Evolutionary conservation across 768 basidiomycete species (phyloP), one percentile per base, ranked within the genome.

Genomic region (Leccinellum albellum): DNA sequence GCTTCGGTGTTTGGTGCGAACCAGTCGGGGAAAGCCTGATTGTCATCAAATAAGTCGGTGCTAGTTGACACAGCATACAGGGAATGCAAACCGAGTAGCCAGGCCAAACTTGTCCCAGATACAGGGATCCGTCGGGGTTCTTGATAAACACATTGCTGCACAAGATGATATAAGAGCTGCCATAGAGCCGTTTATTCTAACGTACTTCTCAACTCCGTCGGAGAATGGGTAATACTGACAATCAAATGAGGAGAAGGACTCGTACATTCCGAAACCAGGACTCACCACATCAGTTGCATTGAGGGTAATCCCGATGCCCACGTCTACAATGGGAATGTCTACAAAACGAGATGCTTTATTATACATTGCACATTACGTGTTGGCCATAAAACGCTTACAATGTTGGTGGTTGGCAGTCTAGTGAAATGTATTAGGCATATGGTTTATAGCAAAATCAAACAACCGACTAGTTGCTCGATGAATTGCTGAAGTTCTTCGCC

Each of bases 291-390:
- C 87, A 7, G 84, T 81, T 21, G 72, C 70, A 58, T 89, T 89
- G 33, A 80, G 73, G 53, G 79, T 78, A 49, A 81, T 76, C 6
- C 81, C 76, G 45, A 88, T 75, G 3, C 79, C 88, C 14, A 79
- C 86, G 64, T 89, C 87, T 7, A 88, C 78, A 50, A 89, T 89
- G n/a, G 87, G 87, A 48, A 89, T 84, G 66, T 84, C 85, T 86
- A 56, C 35, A 15, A n/a, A 45, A 28, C n/a, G 21, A 9, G 17
- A 40, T 0, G 2, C n/a, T 50, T 60, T 5, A 57, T 13, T 5
- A 48, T 45, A 14, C 6, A 37, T 20, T 35, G 47, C 20, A 50
- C 13, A 10, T 13, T 6, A 15, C 9, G 4, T 10, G 21, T 15
- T 20, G 35, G 45, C 3, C n/a, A 51, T 35, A 9, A 51, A 29